phyloP scores from a whole-genome alignment of 2,329 filamentous ascomycete genomes.

The Beauveria varroae region DNA sequence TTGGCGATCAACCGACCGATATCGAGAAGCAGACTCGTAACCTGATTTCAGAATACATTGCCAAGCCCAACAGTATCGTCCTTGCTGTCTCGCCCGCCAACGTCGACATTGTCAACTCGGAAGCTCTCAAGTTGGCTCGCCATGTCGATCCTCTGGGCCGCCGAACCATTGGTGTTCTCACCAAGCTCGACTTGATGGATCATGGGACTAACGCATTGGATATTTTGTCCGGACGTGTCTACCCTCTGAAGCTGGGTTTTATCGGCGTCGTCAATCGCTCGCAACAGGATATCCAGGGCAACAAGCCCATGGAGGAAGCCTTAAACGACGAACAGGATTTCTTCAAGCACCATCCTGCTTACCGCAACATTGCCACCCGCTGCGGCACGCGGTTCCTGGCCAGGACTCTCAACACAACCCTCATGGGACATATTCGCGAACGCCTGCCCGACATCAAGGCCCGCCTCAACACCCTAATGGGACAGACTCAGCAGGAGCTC shows the following conservation, averaged over 20 bases:
- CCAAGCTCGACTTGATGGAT: constrained; percentile 97
- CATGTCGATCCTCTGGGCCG: constrained; percentile 94
- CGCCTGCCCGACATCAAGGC: constrained; percentile 96
- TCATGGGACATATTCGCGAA: constrained; percentile 95
- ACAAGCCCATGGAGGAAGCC: constrained; percentile 90
- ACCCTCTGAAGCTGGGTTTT: constrained; percentile 93
- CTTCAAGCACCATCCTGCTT: constrained; percentile 94
- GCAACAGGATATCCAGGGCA: constrained; percentile 94
- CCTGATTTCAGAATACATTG: constrained; percentile 95
- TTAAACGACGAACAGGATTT: constrained; percentile 87
- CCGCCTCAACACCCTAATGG: constrained; percentile 94
- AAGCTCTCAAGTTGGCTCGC: constrained; percentile 90
- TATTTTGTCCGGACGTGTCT: constrained; percentile 94
- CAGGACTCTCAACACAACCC: constrained; percentile 87
- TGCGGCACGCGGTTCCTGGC: constrained; percentile 93
- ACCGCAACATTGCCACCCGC: constrained; percentile 87
- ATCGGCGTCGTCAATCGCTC: constrained; percentile 97
- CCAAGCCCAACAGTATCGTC: constrained; percentile 97
- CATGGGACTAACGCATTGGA: constrained; percentile 97
- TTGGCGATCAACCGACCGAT: constrained; percentile 93
- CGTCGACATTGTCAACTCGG: constrained; percentile 96
- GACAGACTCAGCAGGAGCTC: constrained; percentile 97
- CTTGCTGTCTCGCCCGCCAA: constrained; percentile 95
- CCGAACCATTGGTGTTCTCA: constrained; percentile 92
- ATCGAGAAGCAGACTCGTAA: constrained; percentile 98